phyloP scores from a whole-genome alignment of 345 rosid species.

The Eucalyptus albens region DNA sequence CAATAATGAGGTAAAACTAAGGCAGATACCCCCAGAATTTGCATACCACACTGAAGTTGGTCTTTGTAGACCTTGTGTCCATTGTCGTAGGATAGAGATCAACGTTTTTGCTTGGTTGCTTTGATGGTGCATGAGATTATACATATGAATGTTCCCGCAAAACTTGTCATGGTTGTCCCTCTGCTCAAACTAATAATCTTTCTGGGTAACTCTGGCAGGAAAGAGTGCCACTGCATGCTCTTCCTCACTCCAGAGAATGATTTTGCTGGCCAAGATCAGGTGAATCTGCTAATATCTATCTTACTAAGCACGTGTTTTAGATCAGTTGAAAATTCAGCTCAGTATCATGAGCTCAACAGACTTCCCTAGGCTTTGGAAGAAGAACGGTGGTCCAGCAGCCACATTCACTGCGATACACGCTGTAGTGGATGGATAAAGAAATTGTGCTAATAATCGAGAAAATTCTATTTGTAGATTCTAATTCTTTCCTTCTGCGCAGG shows the following conservation, averaged over 20 bases:
- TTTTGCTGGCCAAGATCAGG: conserved; percentile 94
- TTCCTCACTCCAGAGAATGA: conserved; percentile 95
- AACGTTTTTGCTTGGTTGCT: not conserved
- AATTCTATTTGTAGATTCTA: not conserved
- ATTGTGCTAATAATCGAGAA: not conserved
- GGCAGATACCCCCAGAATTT: not conserved
- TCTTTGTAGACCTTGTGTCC: not conserved
- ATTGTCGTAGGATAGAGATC: not conserved
- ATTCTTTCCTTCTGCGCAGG: conserved; percentile 24
- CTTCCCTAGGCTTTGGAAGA: not conserved
- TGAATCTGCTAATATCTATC: not conserved
- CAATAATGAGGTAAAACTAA: not conserved
- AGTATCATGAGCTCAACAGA: not conserved
- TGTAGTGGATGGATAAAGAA: not conserved
- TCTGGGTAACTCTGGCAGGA: conserved; percentile 42
- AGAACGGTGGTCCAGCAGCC: not conserved
- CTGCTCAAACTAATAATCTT: not conserved
- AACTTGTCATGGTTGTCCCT: not conserved
- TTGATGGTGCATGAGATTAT: not conserved
- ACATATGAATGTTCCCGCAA: not conserved
- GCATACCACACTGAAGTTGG: not conserved
- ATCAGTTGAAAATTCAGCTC: not conserved
- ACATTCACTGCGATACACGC: not conserved
- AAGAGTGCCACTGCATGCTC: conserved; percentile 99
- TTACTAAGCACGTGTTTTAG: not conserved